Base-by-base conservation (phyloP, 2,329 filamentous ascomycete species). In the Myriosclerotinia curreyana region DNA sequence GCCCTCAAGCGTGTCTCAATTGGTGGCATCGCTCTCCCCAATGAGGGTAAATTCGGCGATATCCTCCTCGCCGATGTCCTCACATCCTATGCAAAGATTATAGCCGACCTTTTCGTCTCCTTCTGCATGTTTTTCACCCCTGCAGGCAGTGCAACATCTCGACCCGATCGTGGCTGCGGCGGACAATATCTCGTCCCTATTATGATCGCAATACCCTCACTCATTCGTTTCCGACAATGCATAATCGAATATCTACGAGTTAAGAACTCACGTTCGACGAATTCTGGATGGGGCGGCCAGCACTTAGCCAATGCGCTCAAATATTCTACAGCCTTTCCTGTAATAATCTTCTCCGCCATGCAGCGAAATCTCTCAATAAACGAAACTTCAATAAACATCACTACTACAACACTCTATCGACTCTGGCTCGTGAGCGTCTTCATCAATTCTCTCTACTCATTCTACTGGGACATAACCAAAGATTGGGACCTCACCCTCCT, bases 381-480 rank as follows among this genome's bases (percentile, higher is more conserved):
- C 42, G 69, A 73, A 36, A 67, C 69, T 17, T 74, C 74, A 44
- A 76, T 74, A 28, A 75, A 71, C 12, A 71, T 76, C 5, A 76
- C 79, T 6, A 76, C 77, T 66, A 74, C 78, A 3, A 72, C 74
- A 0, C 73, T 84, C 64, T 83, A 85, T 75, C 79, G 79, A 49
- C 78, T 79, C 55, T 95, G 91, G 87, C 79, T 96, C 38, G 77
- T 83, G 44, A 89, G 89, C 51, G 89, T 91, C 38, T 79, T 92
- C 42, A 74, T 95, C 71, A 97, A 99, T 76, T 96, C 91, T 17
- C 80, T 90, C 52, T 99, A 96, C 78, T 92, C 90, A n/a, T 98
- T 98, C 79, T 99, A 95, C 81, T 99, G 95, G 95, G 95, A 99
- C 73, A 87, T 98, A 38, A 83, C 91, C 63, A 95, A 93, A 79